Percentiles rank a stretch among this genome's conserved stretches.
Conservation (phyloP, 768 basidiomycete species). For the Hericium erinaceus region DNA sequence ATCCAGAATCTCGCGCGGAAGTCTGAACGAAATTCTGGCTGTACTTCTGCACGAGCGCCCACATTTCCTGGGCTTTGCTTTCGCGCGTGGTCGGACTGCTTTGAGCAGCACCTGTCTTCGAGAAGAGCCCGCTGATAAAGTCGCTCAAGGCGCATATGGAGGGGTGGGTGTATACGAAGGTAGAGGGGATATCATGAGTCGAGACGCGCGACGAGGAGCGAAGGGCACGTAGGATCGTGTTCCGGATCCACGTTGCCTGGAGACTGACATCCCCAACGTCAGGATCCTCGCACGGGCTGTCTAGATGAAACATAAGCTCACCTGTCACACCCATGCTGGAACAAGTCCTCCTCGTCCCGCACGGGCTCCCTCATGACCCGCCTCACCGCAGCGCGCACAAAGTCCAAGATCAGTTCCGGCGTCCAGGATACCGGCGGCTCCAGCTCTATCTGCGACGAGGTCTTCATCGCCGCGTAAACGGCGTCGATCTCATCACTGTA, state of each 20-base stretch:
- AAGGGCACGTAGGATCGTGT: neutral
- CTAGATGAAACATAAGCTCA: neutral
- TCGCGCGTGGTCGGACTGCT: neutral
- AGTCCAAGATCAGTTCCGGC: neutral
- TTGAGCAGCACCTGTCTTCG: neutral
- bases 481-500: slow-evolving; percentile 11
- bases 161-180: neutral
- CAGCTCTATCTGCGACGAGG: neutral
- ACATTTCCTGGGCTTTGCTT: neutral
- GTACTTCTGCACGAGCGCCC: neutral
- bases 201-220: neutral
- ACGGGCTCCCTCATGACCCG: neutral
- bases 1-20: neutral
- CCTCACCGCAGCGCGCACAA: neutral
- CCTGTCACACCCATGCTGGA: neutral
- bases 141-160: neutral
- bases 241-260: neutral
- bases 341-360: neutral
- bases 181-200: slow-evolving; percentile 7
- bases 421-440: neutral
- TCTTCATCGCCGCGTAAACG: slow-evolving; percentile 1
- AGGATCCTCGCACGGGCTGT: neutral
- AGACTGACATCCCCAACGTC: neutral
- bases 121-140: neutral
- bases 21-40: slow-evolving; percentile 1